Conservation (phyloP, 1,284 basidiomycete genomes). For the Ceratobasidium sp. region DNA sequence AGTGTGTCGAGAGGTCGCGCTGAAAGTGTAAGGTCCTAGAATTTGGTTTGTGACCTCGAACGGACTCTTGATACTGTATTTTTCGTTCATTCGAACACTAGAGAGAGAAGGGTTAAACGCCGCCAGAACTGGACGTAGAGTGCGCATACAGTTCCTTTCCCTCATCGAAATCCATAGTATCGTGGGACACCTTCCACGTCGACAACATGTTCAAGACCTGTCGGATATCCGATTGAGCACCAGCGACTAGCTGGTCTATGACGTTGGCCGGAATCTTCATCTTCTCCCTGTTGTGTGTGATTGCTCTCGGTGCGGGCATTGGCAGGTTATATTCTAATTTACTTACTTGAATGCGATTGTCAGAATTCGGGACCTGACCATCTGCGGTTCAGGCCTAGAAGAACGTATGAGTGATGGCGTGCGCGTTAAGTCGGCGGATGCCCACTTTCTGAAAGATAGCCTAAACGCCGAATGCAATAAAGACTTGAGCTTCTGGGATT, state of each 20-base stretch:
- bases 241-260: conserved; percentile 87
- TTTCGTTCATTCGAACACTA: conserved; percentile 89
- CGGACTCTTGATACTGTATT: conserved; percentile 88
- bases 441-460: conserved; percentile 78
- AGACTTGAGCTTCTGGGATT: conserved; percentile 90
- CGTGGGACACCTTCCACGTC: conserved; percentile 85
- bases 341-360: conserved; percentile 86
- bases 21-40: conserved; percentile 89
- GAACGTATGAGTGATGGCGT: conserved; percentile 32
- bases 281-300: conserved; percentile 69
- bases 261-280: conserved; percentile 91
- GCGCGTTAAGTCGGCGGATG: conserved; percentile 5
- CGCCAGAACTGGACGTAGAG: conserved; percentile 2
- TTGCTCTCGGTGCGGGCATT: conserved; percentile 20
- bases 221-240: conserved; percentile 93
- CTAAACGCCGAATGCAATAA: conserved; percentile 76
- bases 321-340: background rate
- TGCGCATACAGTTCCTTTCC: conserved; percentile 80
- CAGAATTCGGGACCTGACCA: conserved; percentile 84
- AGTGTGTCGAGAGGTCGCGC: conserved; percentile 77
- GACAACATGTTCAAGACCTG: conserved; percentile 98
- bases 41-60: conserved; percentile 88
- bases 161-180: conserved; percentile 87
- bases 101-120: background rate
- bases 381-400: conserved; percentile 71